Evolutionary conservation across 768 basidiomycete genomes (phyloP).

Genomic region (Basidioascus undulatus): DNA sequence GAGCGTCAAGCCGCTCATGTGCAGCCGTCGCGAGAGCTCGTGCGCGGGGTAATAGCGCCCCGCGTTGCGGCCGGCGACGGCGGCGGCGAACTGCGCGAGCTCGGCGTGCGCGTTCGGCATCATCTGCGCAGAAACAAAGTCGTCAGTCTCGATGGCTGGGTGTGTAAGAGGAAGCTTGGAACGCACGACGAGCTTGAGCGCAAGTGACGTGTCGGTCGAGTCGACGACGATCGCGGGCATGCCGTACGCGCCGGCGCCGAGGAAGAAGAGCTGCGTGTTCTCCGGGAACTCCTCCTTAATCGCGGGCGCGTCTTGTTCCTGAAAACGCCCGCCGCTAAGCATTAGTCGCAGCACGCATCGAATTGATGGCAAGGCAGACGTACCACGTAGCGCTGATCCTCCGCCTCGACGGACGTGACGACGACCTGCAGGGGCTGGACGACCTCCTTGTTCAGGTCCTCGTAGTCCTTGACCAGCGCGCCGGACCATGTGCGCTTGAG

Average conservation of each 20-base stretch:
- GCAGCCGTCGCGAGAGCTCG: conserved; percentile 45
- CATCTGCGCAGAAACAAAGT: conserved; percentile 29
- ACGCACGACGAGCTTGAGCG: conserved; percentile 66
- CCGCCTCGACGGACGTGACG: conserved; percentile 50
- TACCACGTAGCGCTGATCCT: conserved; percentile 43
- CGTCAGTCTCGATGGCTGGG: no score
- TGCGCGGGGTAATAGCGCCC: conserved; percentile 54
- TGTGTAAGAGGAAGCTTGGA: background rate
- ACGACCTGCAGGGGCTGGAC: conserved; percentile 75
- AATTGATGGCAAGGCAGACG: background rate
- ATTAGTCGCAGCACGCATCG: background rate
- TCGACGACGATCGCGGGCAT: conserved; percentile 68
- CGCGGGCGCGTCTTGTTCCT: conserved; percentile 60
- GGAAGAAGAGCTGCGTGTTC: conserved; percentile 80
- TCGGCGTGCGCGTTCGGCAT: conserved; percentile 65
- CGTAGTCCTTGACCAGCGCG: conserved; percentile 86
- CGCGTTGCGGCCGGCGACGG: conserved; percentile 30
- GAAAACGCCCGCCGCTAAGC: conserved; percentile 21
- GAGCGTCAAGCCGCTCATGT: conserved; percentile 50
- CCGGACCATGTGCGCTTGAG: conserved; percentile 69
- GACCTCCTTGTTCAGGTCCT: conserved; percentile 49
- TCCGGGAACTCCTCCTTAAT: conserved; percentile 72
- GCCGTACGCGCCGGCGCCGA: conserved; percentile 81
- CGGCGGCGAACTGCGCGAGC: conserved; percentile 45
- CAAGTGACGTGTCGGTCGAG: conserved; percentile 42